Evolutionary conservation across 345 rosid genomes (phyloP).

Genomic region (Boechera stricta): DNA sequence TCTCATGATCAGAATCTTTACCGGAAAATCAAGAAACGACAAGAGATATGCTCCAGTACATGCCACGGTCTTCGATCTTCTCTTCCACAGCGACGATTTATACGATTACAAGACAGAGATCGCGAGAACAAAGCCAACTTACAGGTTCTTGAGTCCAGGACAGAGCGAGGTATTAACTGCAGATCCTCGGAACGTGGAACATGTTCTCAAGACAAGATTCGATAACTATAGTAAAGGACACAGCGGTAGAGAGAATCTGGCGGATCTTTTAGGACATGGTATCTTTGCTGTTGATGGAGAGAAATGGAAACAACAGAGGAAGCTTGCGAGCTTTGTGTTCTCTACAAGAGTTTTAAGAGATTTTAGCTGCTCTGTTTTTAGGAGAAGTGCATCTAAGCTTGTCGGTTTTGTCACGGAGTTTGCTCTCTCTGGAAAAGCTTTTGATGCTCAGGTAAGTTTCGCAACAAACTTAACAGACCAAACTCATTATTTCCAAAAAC

Average conservation of each 20-base stretch:
- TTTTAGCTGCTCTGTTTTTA: constrained; percentile 68
- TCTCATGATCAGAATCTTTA: constrained; percentile 44
- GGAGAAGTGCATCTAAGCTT: constrained; percentile 59
- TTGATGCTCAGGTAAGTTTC: constrained; percentile 72
- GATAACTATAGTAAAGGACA: constrained; percentile 60
- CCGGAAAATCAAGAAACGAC: constrained; percentile 58
- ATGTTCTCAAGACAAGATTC: constrained; percentile 62
- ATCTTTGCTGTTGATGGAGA: constrained; percentile 78
- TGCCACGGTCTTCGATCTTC: constrained; percentile 56
- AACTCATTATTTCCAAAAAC: neutral
- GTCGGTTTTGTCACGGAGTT: constrained; percentile 45
- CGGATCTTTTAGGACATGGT: constrained; percentile 78
- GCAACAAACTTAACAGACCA: neutral
- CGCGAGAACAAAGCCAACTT: constrained; percentile 55
- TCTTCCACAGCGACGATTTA: constrained; percentile 52
- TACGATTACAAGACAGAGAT: constrained; percentile 62
- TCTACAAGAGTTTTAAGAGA: constrained; percentile 71
- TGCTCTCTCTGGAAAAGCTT: constrained; percentile 43
- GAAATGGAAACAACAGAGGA: constrained; percentile 84
- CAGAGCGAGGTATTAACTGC: constrained; percentile 58
- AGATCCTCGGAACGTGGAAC: constrained; percentile 70
- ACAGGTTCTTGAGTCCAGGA: constrained; percentile 54
- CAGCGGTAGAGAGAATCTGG: constrained; percentile 30
- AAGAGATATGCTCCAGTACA: constrained; percentile 59
- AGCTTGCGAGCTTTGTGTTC: constrained; percentile 77